Conservation (phyloP, 1,139 yeast genomes). For the Hanseniaspora gamundiae region DNA sequence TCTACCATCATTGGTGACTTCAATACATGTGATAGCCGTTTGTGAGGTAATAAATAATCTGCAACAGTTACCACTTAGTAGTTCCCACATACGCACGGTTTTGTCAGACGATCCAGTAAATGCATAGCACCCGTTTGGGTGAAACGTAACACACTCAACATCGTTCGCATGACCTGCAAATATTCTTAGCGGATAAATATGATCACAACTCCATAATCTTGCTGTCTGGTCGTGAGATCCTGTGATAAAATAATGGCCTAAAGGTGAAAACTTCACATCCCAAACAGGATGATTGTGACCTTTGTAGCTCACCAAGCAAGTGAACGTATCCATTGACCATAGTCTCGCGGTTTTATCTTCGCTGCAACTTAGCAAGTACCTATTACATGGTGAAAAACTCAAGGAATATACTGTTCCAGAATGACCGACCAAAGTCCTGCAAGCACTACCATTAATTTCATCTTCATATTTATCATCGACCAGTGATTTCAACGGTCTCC, state of each 20-base stretch:
- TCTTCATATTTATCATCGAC: constrained; percentile 38
- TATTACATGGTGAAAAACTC: constrained; percentile 83
- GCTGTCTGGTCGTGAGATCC: constrained; percentile 98
- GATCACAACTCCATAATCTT: constrained; percentile 95
- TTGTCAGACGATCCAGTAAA: constrained; percentile 93
- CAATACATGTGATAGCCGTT: constrained; percentile 70
- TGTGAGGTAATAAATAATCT: constrained; percentile 84
- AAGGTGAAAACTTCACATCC: constrained; percentile 92
- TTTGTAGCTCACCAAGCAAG: constrained; percentile 83
- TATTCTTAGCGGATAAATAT: constrained; percentile 86
- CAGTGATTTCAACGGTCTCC: constrained; percentile 63
- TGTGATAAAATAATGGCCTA: constrained; percentile 94
- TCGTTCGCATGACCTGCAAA: constrained; percentile 97
- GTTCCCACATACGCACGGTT: constrained; percentile 97
- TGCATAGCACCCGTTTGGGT: constrained; percentile 89
- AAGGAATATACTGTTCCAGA: constrained; percentile 89
- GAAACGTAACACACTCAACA: constrained; percentile 91
- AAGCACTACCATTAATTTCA: constrained; percentile 5
- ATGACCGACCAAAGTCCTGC: constrained; percentile 73
- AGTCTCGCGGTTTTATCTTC: constrained; percentile 87
- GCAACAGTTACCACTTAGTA: constrained; percentile 77
- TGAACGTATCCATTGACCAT: constrained; percentile 89
- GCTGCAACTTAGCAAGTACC: constrained; percentile 67
- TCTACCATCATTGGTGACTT: constrained; percentile 93
- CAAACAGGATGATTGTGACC: constrained; percentile 96